phyloP scores from a whole-genome alignment of 2,329 filamentous ascomycete genomes.

The Aspergillus niger region DNA sequence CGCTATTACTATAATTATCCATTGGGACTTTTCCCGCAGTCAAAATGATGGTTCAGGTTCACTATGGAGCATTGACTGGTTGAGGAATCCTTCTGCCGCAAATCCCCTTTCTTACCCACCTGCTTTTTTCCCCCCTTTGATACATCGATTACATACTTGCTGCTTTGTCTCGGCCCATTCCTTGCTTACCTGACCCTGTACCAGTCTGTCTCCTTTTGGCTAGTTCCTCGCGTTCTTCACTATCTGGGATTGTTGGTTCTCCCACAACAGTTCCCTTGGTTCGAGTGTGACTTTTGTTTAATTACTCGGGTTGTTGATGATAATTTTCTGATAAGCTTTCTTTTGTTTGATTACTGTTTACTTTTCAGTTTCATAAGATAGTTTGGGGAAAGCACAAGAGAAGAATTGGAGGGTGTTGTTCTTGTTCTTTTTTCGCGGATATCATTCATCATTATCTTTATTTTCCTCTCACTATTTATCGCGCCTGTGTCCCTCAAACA shows the following conservation, averaged over 20 bases:
- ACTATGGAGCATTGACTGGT: not conserved
- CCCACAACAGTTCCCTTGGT: not conserved
- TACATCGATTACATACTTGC: constrained; percentile 8
- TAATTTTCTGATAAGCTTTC: not conserved
- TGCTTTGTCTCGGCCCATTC: constrained; percentile 8
- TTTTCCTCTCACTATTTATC: constrained; percentile 16
- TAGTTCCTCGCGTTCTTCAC: not conserved
- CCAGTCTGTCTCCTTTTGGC: not conserved
- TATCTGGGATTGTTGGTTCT: not conserved
- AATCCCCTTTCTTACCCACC: not conserved
- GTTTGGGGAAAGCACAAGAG: not conserved
- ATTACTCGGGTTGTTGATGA: not conserved
- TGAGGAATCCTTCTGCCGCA: constrained; percentile 1
- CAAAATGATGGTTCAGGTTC: not conserved
- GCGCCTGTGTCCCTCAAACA: constrained; percentile 2
- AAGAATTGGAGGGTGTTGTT: not conserved
- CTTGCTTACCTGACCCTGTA: constrained; percentile 14
- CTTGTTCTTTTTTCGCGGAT: not conserved
- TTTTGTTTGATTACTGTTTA: not conserved
- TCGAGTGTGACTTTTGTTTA: not conserved
- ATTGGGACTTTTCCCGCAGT: constrained; percentile 1
- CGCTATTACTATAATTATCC: constrained; percentile 10
- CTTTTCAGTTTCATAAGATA: not conserved
- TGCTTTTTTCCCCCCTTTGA: constrained; percentile 2
- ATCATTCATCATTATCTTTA: constrained; percentile 8